A percentile compares a stretch with the other conserved stretches of the same genome.
Evolutionary conservation across 2,329 filamentous ascomycete genomes (phyloP).

Genomic region (Fusarium newnesense): DNA sequence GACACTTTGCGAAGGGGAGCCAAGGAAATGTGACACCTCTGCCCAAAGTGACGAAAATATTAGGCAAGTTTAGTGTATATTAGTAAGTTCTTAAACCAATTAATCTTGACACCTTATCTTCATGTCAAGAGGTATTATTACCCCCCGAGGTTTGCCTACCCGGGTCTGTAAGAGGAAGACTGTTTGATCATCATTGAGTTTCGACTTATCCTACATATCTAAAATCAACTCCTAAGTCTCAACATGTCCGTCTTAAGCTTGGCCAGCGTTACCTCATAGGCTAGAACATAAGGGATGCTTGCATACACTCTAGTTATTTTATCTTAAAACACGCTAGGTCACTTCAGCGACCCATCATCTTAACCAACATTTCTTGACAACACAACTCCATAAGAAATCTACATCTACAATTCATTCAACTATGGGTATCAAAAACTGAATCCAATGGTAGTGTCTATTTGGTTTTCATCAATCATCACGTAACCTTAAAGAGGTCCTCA

Average conservation of each 20-base stretch:
- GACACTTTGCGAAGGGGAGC: slow-evolving; percentile 1
- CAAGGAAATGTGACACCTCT: not conserved
- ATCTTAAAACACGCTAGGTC: not conserved
- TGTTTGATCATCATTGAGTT: not conserved
- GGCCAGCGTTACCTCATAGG: not conserved
- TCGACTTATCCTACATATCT: slow-evolving; percentile 1
- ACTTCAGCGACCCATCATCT: not conserved
- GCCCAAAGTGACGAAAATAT: not conserved
- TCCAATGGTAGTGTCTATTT: slow-evolving; percentile 23
- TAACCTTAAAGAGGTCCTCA: slow-evolving; percentile 58
- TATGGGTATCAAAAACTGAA: slow-evolving; percentile 26
- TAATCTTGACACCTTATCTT: not conserved
- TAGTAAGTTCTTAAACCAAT: not conserved
- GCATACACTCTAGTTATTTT: not conserved
- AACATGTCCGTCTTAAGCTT: not conserved
- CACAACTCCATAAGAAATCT: not conserved
- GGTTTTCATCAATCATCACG: slow-evolving; percentile 32
- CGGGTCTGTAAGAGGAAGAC: not conserved
- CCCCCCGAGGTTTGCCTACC: not conserved
- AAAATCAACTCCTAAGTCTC: not conserved
- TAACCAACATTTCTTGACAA: not conserved
- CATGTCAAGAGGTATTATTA: not conserved
- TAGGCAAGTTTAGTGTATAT: not conserved
- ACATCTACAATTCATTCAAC: not conserved
- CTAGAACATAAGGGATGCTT: slow-evolving; percentile 1